Base-by-base conservation (phyloP, 306 rosid genomes). In the Argentina anserina region DNA sequence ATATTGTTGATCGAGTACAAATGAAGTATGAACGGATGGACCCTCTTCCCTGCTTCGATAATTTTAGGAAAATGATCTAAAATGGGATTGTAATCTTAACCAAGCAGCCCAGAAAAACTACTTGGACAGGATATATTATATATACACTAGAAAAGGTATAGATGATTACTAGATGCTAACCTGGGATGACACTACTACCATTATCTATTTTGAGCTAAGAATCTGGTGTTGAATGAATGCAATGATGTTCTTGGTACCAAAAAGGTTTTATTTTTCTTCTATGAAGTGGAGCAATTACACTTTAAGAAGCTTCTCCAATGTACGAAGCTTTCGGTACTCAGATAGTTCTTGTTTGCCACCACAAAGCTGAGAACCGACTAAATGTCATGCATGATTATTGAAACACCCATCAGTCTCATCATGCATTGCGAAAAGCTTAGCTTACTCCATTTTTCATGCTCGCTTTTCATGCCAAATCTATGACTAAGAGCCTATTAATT, bases 361-460 rank as follows among this genome's bases (percentile, higher is more conserved):
- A 58, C 36, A 58, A 33, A 59, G 39, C 41, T 33, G 23, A 60
- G 61, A 85, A 76, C 15, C 47, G 65, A 60, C 21, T 64, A 59
- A 70, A 79, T 89, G 96, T 80, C 83, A 77, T 81, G 86, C 86
- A 82, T 67, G 67, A 79, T 74, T 80, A 79, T 74, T 80, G 80
- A 85, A 85, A 87, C 49, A 76, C 79, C 78, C 78, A 46, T 78
- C 65, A 29, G 34, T 28, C 20, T 59, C 39, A 59, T 59, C 65
- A 59, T 59, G 36, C 67, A 47, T 61, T 45, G 56, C 56, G 47
- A 61, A 61, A 28, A 43, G 53, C 34, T 31, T 60, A 60, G 72
- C 39, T 29, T 67, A 6, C 40, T 31, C 40, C 40, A 29, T 60
- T 31, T 31, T 53, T 21, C 29, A 23, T 53, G 31, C 60, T 8